Evolutionary conservation across 805 yeast genomes (phyloP).

Genomic region (Saccharomycopsis sp.): DNA sequence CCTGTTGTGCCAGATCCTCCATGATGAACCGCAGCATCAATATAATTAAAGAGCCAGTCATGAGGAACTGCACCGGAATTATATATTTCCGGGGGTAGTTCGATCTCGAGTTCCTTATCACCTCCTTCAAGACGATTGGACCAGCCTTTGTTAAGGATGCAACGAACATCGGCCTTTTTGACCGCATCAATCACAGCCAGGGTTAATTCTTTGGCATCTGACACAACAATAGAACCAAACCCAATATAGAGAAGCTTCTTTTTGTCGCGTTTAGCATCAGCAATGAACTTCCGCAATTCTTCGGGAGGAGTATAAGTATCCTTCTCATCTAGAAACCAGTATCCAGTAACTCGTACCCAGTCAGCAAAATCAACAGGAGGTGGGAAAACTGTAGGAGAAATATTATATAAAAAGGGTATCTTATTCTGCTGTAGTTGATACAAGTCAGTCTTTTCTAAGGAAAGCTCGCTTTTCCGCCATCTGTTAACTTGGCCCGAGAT

Average conservation of each 20-base stretch:
- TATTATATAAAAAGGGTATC: constrained; percentile 83
- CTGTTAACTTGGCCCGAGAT: constrained; percentile 78
- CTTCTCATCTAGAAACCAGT: constrained; percentile 83
- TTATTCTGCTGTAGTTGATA: constrained; percentile 66
- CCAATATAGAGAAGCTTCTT: constrained; percentile 87
- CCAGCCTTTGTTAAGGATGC: constrained; percentile 93
- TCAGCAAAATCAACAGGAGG: constrained; percentile 91
- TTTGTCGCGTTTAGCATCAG: constrained; percentile 48
- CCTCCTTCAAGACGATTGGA: constrained; percentile 57
- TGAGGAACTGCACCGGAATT: constrained; percentile 77
- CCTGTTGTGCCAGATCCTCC: constrained; percentile 98
- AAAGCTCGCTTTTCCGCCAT: constrained; percentile 72
- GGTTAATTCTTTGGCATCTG: constrained; percentile 73
- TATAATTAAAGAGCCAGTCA: constrained; percentile 85
- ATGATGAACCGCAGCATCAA: constrained; percentile 95
- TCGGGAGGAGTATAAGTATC: constrained; percentile 53
- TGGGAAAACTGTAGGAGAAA: constrained; percentile 83
- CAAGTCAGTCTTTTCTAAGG: constrained; percentile 62
- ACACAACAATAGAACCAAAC: constrained; percentile 91
- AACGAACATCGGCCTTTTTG: constrained; percentile 69
- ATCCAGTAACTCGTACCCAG: constrained; percentile 94
- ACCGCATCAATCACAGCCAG: constrained; percentile 76
- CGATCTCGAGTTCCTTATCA: constrained; percentile 34
- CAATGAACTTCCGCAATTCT: constrained; percentile 52
- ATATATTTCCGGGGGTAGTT: constrained; percentile 60